Base-by-base conservation (phyloP, 2,329 filamentous ascomycete genomes). In the Metarhizium brunneum region DNA sequence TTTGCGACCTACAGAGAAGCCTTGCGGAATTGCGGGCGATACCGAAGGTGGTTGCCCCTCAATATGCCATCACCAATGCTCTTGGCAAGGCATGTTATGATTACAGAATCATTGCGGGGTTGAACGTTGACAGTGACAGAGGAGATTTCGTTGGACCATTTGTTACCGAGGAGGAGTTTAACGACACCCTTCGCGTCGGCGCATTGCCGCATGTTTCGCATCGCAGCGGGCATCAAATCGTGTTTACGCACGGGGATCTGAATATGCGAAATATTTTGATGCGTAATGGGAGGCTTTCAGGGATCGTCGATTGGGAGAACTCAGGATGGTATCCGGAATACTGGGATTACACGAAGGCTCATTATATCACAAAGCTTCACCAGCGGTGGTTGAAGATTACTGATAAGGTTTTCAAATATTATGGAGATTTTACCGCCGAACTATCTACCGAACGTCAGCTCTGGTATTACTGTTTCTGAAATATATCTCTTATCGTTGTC, bases 201-300 rank as follows among this genome's bases (percentile, higher is more conserved):
- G 48, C 47, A 0, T 25, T 60, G 3, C 57, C 56, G 6, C 11
- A 20, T 45, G 42, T 55, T 18, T 42, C 42, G 11, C 57, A 59
- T 4, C 6, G 13, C 11, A 49, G 18, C 14, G 54, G 53, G 2
- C 56, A 62, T 29, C 13, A n/a, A 0, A 56, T 62, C 16, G 67
- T 74, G 0, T 76, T 81, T 55, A 77, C 76, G 1, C 77, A 81
- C 25, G 64, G 65, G 3, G 65, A 70, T 35, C 54, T 71, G 0
- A 66, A 63, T 29, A 61, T 60, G 51, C 35, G 64, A 0, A 71
- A 70, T 30, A 55, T 70, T 6, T 18, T 70, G 1, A 60, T 66
- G 0, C 54, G 56, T 0, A 63, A 61, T 7, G 65, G 68, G 16
- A 47, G 64, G 25, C 53, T 69, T 6, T 60, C 64, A 4, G 65